Evolutionary conservation across 768 basidiomycete genomes (phyloP).

Genomic region (Podaxis carcinomalis): DNA sequence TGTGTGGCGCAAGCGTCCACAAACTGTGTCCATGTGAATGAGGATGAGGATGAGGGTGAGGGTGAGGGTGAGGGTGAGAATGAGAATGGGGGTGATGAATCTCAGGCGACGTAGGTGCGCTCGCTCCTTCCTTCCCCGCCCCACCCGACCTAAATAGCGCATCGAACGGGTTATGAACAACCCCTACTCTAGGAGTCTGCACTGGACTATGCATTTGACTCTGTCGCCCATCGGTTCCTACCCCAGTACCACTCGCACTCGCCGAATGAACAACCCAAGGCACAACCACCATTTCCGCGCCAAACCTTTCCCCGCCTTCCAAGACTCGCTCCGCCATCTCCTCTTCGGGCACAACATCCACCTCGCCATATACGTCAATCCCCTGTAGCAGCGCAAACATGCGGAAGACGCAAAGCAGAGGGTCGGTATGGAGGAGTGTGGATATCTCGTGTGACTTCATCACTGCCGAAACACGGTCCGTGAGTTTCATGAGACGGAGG

Average conservation of each 20-base stretch:
- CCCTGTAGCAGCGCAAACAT: slow-evolving; percentile 75
- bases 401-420: slow-evolving; percentile 66
- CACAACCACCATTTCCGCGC: slow-evolving; percentile 72
- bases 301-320: slow-evolving; percentile 56
- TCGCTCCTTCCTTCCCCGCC: slow-evolving; percentile 24
- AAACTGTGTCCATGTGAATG: not conserved
- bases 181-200: not conserved
- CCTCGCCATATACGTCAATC: slow-evolving; percentile 55
- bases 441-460: slow-evolving; percentile 78
- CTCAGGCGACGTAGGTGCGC: not conserved
- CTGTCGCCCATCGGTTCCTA: not conserved
- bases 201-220: not conserved
- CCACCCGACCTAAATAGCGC: slow-evolving; percentile 42
- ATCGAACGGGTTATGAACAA: slow-evolving; percentile 66
- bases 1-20: slow-evolving; percentile 2
- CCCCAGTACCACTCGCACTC: not conserved
- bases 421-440: slow-evolving; percentile 65
- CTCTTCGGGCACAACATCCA: slow-evolving; percentile 76
- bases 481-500: slow-evolving; percentile 79
- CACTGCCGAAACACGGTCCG: slow-evolving; percentile 84
- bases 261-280: slow-evolving; percentile 58
- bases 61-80: too few species aligned
- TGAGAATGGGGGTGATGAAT: slow-evolving; percentile 22
- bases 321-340: slow-evolving; percentile 67
- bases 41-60: not conserved